These are phyloP conservation scores for Penicillium sp. DNA, from an alignment of 2,329 filamentous ascomycete genomes.

Conservation along the genomic window DNA sequence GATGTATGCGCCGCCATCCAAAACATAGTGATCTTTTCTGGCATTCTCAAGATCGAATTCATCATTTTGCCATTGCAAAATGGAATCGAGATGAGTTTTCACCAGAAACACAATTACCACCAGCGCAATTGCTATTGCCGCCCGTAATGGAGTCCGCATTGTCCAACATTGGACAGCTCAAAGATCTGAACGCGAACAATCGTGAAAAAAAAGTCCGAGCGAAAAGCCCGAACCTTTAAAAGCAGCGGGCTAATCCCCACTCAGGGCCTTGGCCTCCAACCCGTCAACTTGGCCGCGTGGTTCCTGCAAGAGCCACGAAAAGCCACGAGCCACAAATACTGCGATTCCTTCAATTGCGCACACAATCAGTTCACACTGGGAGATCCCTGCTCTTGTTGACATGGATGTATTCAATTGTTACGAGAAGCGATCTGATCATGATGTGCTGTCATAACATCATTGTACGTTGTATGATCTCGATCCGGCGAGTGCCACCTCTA, in stretches of 20 bases:
- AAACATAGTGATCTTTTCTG: conserved; percentile 1
- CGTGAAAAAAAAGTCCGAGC: not conserved
- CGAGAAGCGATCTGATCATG: not conserved
- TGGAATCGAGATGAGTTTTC: conserved; percentile 19
- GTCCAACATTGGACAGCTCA: conserved; percentile 1
- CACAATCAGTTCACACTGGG: not conserved
- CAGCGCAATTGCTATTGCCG: conserved; percentile 15
- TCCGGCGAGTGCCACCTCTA: conserved; percentile 8
- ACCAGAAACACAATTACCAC: conserved; percentile 21
- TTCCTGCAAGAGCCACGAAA: not conserved
- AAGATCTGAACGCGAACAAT: not conserved
- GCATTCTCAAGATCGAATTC: not conserved
- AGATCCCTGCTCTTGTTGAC: not conserved
- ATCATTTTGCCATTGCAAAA: conserved; percentile 15
- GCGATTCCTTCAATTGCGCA: not conserved
- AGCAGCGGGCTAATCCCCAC: not conserved
- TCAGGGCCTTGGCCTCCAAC: conserved; percentile 3
- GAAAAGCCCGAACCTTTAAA: conserved; percentile 2
- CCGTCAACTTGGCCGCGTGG: conserved; percentile 6
- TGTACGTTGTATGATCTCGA: not conserved
- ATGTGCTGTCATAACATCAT: too few relatives aligned
- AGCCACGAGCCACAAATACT: not conserved
- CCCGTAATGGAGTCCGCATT: conserved; percentile 20
- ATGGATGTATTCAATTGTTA: not conserved
- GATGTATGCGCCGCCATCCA: conserved; percentile 15